Conservation (phyloP, 2,329 filamentous ascomycete species). For the Phaeomoniella chlamydospora region DNA sequence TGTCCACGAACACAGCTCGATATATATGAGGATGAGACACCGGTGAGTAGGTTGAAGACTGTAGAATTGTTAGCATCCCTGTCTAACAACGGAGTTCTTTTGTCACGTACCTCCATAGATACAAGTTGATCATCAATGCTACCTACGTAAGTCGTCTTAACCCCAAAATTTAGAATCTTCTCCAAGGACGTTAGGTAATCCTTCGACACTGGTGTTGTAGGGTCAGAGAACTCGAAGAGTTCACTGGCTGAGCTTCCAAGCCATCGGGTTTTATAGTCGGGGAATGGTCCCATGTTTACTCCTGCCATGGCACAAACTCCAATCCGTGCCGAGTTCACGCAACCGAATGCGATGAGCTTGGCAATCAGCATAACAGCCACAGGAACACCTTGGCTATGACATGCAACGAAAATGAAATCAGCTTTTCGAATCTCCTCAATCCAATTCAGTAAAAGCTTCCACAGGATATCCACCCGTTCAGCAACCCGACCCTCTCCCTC, state of each 20-base stretch:
- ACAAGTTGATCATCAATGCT: constrained; percentile 97
- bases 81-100: constrained; percentile 1
- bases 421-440: constrained; percentile 77
- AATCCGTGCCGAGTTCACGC: constrained; percentile 56
- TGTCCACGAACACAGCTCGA: constrained; percentile 90
- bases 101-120: constrained; percentile 57
- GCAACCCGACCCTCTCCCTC: constrained; percentile 89
- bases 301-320: constrained; percentile 84
- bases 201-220: constrained; percentile 66
- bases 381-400: constrained; percentile 90
- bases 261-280: constrained; percentile 79
- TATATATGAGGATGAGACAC: constrained; percentile 86
- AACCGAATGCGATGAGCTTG: constrained; percentile 81
- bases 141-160: constrained; percentile 73
- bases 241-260: constrained; percentile 86
- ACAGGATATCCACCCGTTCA: constrained; percentile 80
- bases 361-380: constrained; percentile 85
- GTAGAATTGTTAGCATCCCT: constrained; percentile 10
- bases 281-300: constrained; percentile 83
- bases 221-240: constrained; percentile 82
- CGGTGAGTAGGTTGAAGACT: constrained; percentile 75
- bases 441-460: constrained; percentile 91
- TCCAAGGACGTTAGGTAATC: constrained; percentile 66
- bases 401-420: constrained; percentile 83
- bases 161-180: constrained; percentile 61